Conservation (phyloP, 2,329 filamentous ascomycete species). For the Curvularia sp. region DNA sequence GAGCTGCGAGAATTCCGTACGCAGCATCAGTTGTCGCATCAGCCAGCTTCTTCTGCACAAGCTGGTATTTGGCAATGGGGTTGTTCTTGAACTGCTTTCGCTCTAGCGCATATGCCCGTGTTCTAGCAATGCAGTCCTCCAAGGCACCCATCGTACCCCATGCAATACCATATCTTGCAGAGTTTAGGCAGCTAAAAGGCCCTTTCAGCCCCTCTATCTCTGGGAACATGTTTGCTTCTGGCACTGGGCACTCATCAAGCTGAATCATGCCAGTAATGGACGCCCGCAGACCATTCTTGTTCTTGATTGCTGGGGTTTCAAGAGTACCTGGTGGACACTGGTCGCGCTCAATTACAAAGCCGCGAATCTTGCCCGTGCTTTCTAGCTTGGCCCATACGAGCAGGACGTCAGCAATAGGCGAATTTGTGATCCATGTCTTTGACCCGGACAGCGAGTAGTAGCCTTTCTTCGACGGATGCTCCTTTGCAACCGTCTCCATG, state of each 20-base stretch:
- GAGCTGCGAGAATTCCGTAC: constrained; percentile 86
- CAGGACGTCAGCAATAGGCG: constrained; percentile 83
- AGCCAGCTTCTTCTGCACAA: constrained; percentile 96
- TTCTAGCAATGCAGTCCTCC: constrained; percentile 84
- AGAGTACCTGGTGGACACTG: constrained; percentile 87
- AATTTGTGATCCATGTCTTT: constrained; percentile 97
- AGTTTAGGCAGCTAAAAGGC: constrained; percentile 94
- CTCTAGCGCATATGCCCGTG: constrained; percentile 87
- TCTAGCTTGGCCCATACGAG: constrained; percentile 93
- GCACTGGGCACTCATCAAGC: constrained; percentile 86
- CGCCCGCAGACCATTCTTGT: constrained; percentile 93
- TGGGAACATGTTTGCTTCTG: constrained; percentile 92
- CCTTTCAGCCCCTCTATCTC: constrained; percentile 84
- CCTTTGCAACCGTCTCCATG: constrained; percentile 87
- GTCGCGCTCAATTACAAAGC: constrained; percentile 86
- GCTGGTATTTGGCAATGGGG: constrained; percentile 92
- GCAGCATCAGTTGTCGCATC: constrained; percentile 91
- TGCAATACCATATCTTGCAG: constrained; percentile 89
- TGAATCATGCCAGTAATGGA: constrained; percentile 99
- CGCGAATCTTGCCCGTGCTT: constrained; percentile 90
- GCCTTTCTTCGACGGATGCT: constrained; percentile 82
- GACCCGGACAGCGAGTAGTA: constrained; percentile 79
- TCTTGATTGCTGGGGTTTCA: constrained; percentile 88
- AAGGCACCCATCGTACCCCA: constrained; percentile 93
- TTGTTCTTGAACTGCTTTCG: constrained; percentile 96